Conservation (phyloP, 73 alveolate genomes). For the Symbiodinium pilosum region DNA sequence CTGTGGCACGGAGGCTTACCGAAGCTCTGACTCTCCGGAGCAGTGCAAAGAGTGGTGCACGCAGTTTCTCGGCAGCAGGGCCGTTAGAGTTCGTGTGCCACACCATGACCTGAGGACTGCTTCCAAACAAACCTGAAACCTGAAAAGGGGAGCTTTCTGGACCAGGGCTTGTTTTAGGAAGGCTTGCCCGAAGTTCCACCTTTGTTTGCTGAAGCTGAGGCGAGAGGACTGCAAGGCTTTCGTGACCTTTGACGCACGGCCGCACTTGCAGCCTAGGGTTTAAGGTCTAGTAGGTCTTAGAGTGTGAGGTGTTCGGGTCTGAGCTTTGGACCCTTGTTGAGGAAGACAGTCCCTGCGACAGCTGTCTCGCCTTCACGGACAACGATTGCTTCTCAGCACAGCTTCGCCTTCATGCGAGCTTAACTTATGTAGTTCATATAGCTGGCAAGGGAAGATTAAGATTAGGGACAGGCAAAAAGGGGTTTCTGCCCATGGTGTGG, state of each 20-base stretch:
- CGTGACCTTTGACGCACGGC: background rate
- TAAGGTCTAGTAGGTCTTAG: background rate
- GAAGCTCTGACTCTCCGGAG: slow-evolving; percentile 16
- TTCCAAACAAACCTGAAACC: no score
- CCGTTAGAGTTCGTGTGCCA: no score
- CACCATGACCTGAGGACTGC: no score
- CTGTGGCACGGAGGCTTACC: slow-evolving; percentile 13
- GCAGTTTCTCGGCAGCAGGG: background rate
- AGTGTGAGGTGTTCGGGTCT: background rate
- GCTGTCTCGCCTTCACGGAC: slow-evolving; percentile 19
- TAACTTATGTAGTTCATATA: no score
- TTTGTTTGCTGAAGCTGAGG: background rate
- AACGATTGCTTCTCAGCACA: slow-evolving; percentile 7
- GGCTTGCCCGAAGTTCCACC: background rate
- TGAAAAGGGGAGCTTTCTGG: no score
- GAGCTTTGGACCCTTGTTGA: background rate
- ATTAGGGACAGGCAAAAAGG: no score
- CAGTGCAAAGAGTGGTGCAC: background rate
- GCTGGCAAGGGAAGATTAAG: no score
- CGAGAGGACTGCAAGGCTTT: background rate
- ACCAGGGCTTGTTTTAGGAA: no score
- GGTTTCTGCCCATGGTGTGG: no score
- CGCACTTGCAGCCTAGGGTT: background rate
- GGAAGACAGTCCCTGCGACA: slow-evolving; percentile 27
- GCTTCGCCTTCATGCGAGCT: no score